These are phyloP conservation scores for Crepidotus variabilis DNA, from an alignment of 768 basidiomycete species.

Conservation along the genomic window DNA sequence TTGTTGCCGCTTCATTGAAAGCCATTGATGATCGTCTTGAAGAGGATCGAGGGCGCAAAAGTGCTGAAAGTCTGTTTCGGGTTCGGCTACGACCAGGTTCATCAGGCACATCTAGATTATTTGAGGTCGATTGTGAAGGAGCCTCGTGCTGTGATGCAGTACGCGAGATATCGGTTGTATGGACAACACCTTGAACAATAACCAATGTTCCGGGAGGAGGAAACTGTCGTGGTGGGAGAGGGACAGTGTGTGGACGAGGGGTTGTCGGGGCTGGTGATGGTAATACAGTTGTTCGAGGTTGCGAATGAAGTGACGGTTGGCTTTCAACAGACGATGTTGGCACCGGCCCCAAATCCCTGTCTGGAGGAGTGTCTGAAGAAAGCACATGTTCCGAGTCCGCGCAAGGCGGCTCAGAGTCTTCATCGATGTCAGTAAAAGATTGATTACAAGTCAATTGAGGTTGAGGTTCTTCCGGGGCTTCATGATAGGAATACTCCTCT, in stretches of 20 bases:
- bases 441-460: slow-evolving; percentile 1
- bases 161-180: slow-evolving; percentile 64
- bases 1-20: background rate
- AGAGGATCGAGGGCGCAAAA: slow-evolving; percentile 5
- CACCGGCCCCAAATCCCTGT: slow-evolving; percentile 3
- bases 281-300: slow-evolving; percentile 10
- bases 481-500: slow-evolving; percentile 3
- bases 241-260: slow-evolving; percentile 14
- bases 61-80: slow-evolving; percentile 13
- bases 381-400: background rate
- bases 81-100: slow-evolving; percentile 3
- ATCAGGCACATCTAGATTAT: slow-evolving; percentile 1
- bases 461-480: slow-evolving; percentile 9
- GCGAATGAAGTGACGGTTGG: background rate
- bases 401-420: background rate
- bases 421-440: background rate
- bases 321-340: background rate
- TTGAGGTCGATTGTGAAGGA: background rate
- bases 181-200: slow-evolving; percentile 80
- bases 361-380: background rate
- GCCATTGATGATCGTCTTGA: slow-evolving; percentile 6
- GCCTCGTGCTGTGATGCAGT: slow-evolving; percentile 10
- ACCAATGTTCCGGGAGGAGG: slow-evolving; percentile 77
- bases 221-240: slow-evolving; percentile 41
- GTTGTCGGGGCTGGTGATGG: slow-evolving; percentile 4